Base-by-base conservation (phyloP, 164 flowering plant genomes). In the Kalanchoe fedtschenkoi region DNA sequence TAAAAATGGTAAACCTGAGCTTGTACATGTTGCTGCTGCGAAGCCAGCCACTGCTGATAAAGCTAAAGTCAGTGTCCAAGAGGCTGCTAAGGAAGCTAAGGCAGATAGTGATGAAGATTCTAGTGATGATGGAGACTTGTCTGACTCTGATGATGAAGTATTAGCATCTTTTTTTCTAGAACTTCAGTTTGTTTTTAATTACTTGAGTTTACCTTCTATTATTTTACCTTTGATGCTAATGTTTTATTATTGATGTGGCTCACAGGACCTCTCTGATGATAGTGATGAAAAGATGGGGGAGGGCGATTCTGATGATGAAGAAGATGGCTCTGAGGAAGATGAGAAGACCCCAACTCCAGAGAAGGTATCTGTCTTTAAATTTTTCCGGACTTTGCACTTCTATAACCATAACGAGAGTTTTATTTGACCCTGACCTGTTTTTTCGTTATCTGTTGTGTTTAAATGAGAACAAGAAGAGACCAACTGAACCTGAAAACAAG, bases 331-430 rank as follows among this genome's bases (percentile, higher is more conserved):
- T 11, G 75, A 74, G 13, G 81, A 76, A 65, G 82, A 77, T 21
- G 85, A 75, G 57, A 13, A 21, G 7, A 54, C 30, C 6, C 54
- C 54, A 46, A 77, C 85, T 17, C 83, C 85, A 7, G 72, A 72
- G 75, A 81, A 85, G 85, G 86, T n/a, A n/a, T n/a, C n/a, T n/a
- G n/a, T n/a, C n/a, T n/a, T n/a, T n/a, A n/a, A n/a, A n/a, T n/a
- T n/a, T n/a, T n/a, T n/a, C n/a, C n/a, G n/a, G n/a, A n/a, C n/a
- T n/a, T n/a, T n/a, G n/a, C n/a, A n/a, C n/a, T n/a, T n/a, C n/a
- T n/a, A n/a, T n/a, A n/a, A n/a, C n/a, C n/a, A n/a, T n/a, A n/a
- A n/a, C n/a, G n/a, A n/a, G n/a, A n/a, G n/a, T n/a, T n/a, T n/a
- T n/a, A n/a, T n/a, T n/a, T n/a, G n/a, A n/a, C n/a, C n/a, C n/a